Evolutionary conservation across 345 rosid genomes (phyloP).

Genomic region (Dipteronia sinensis): DNA sequence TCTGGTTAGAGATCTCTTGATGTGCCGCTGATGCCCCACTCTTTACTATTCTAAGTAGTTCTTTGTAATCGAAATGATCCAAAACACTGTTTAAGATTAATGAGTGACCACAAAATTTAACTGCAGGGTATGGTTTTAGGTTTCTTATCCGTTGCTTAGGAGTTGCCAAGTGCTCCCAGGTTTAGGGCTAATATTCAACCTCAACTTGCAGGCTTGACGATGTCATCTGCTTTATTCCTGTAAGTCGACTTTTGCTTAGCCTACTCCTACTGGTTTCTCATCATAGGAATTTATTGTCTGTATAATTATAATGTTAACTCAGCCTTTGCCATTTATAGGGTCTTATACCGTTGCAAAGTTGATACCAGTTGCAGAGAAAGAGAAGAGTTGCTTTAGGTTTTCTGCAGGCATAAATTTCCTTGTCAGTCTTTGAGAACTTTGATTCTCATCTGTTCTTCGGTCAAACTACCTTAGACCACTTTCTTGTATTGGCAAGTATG

Average conservation of each 20-base stretch:
- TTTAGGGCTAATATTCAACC: slow-evolving; percentile 50
- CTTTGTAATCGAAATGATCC: slow-evolving; percentile 32
- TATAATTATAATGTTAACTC: slow-evolving; percentile 31
- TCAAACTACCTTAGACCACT: slow-evolving; percentile 1
- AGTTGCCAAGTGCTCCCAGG: slow-evolving; percentile 50
- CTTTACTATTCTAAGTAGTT: slow-evolving; percentile 23
- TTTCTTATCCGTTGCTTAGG: slow-evolving; percentile 46
- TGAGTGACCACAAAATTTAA: slow-evolving; percentile 38
- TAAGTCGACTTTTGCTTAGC: slow-evolving; percentile 51
- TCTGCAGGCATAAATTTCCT: slow-evolving; percentile 14
- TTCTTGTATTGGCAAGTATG: slow-evolving; percentile 14
- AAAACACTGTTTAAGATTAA: slow-evolving; percentile 29
- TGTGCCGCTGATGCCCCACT: slow-evolving; percentile 12
- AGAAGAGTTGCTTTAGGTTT: slow-evolving; percentile 30
- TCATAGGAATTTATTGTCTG: slow-evolving; percentile 43
- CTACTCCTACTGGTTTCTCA: slow-evolving; percentile 42
- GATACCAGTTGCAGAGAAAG: slow-evolving; percentile 22
- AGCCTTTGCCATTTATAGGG: slow-evolving; percentile 36
- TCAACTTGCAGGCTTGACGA: slow-evolving; percentile 53
- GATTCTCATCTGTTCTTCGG: background rate
- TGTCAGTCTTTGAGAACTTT: slow-evolving; percentile 8
- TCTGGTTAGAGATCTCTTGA: slow-evolving; percentile 17
- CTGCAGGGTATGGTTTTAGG: slow-evolving; percentile 61
- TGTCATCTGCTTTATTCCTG: slow-evolving; percentile 49
- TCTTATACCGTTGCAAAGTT: slow-evolving; percentile 27